phyloP scores from a whole-genome alignment of 257 asterid species.

The Perilla frutescens region DNA sequence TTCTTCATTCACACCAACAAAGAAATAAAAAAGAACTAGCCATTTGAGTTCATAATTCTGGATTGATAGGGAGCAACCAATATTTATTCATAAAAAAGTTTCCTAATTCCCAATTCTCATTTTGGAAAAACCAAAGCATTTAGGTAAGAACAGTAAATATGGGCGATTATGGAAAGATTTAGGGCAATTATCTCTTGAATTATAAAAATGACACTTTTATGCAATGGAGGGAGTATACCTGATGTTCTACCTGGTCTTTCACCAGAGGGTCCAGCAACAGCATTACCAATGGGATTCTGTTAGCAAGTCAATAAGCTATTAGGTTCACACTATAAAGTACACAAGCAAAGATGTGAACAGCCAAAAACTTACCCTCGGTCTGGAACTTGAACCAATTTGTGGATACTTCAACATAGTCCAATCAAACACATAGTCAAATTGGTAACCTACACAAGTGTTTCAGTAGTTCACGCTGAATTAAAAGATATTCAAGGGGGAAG shows the following conservation, averaged over 20 bases:
- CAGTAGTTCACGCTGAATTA: conserved; percentile 8
- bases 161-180: neutral
- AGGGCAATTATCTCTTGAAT: neutral
- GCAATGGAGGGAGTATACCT: conserved; percentile 46
- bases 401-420: conserved; percentile 98
- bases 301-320: conserved; percentile 32
- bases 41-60: no score
- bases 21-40: no score
- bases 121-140: neutral
- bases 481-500: conserved; percentile 21
- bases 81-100: no score
- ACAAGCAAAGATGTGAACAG: conserved; percentile 22
- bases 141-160: neutral
- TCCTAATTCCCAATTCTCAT: no score
- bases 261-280: conserved; percentile 83
- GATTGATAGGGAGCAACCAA: no score
- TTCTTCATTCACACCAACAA: no score
- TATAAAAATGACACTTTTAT: neutral
- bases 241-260: conserved; percentile 84
- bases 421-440: conserved; percentile 93
- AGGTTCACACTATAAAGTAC: conserved; percentile 22
- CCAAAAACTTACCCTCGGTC: conserved; percentile 66
- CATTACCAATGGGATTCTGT: conserved; percentile 74
- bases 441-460: conserved; percentile 69
- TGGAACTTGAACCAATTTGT: conserved; percentile 84